phyloP scores from a whole-genome alignment of 176 grass and related monocot species.

The Oryza coarctata region DNA sequence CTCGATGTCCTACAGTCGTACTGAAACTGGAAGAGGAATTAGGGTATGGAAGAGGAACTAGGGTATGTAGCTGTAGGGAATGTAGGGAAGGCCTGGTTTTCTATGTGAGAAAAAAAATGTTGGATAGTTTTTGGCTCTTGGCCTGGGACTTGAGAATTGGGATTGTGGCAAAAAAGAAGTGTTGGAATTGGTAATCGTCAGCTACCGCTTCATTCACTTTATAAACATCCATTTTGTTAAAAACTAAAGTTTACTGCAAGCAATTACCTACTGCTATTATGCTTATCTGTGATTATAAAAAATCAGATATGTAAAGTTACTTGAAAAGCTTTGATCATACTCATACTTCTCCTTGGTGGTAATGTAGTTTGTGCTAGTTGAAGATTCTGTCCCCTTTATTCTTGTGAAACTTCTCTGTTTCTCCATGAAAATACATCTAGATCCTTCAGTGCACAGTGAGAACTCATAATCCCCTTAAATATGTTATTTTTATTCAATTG shows the following conservation, averaged over 20 bases:
- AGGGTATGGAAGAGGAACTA: background rate
- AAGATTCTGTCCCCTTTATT: background rate
- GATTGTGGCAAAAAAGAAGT: background rate
- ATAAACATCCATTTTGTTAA: background rate
- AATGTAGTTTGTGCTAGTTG: background rate
- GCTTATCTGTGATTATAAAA: background rate
- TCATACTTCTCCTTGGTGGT: background rate
- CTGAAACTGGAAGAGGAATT: background rate
- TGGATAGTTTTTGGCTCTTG: background rate
- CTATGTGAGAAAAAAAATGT: background rate
- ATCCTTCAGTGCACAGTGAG: background rate
- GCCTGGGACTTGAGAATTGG: background rate
- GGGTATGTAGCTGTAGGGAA: background rate
- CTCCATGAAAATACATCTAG: background rate
- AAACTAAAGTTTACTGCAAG: background rate
- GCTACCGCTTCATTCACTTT: background rate
- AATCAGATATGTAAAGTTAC: background rate
- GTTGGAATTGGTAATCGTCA: background rate
- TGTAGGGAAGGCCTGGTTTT: background rate
- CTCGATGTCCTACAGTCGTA: background rate
- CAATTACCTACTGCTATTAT: background rate
- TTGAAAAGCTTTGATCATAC: conserved; percentile 12
- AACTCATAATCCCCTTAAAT: background rate
- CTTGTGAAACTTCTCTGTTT: background rate
- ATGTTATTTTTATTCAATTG: conserved; percentile 6